Evolutionary conservation across 257 asterid species (phyloP).

Genomic region (Solanum medicagineum): DNA sequence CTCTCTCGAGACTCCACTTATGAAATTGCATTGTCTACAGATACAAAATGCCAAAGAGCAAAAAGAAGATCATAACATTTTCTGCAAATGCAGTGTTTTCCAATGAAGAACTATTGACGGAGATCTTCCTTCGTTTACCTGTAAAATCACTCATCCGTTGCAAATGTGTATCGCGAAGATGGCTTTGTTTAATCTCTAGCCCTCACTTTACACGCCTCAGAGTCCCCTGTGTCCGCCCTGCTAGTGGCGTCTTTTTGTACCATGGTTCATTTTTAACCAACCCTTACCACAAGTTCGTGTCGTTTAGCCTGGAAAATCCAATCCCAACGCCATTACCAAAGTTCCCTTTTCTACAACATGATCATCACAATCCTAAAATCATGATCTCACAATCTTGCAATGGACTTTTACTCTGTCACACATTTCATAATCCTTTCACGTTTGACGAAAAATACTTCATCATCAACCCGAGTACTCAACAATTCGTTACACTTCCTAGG

Average conservation of each 20-base stretch:
- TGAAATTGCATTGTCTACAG: not conserved
- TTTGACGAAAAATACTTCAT: not conserved
- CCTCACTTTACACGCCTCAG: not conserved
- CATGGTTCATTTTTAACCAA: not conserved
- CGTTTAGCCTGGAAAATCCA: not conserved
- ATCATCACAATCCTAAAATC: not conserved
- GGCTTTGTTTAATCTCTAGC: not conserved
- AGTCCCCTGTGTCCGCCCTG: not conserved
- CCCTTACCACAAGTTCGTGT: not conserved
- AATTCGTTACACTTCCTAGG: not conserved
- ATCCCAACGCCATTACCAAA: not conserved
- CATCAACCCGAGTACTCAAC: not conserved
- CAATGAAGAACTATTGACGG: not conserved
- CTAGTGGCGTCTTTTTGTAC: not conserved
- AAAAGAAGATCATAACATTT: not conserved
- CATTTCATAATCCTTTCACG: not conserved
- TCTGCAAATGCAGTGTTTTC: not conserved
- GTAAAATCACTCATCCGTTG: not conserved
- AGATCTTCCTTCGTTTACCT: not conserved
- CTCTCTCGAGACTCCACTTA: not conserved
- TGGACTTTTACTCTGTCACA: not conserved
- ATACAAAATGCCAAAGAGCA: not conserved
- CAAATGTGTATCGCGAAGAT: not conserved
- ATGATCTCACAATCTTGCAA: not conserved
- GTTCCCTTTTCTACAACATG: not conserved